Evolutionary conservation across 495 filamentous ascomycete genomes (phyloP), one percentile per base, ranked within the genome.

Genomic region (Aspergillus ellipticus): DNA sequence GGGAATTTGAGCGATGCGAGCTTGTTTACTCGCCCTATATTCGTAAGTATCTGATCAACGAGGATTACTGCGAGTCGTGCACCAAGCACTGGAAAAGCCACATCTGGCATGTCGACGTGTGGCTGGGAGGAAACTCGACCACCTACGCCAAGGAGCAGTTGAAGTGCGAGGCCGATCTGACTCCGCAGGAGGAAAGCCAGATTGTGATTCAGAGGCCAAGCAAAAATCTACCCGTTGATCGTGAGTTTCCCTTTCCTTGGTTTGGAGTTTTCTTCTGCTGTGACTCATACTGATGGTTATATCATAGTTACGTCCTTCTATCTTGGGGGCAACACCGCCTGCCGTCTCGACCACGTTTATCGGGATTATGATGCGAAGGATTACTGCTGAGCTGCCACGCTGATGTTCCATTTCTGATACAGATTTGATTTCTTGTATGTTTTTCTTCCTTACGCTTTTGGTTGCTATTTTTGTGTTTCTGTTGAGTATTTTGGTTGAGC

Each of bases 21-120:
- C 60, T 78, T 37, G 58, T 80, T 55, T 80, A 78, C 50, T 43
- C 65, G 15, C 73, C 72, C 0, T 70, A 72, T 35, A 50, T 76
- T 24, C 68, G 64, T 24, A 79, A 77, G 53, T 77, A 77, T 48
- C 64, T 74, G 15, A 58, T 69, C 0, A 62, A 61, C 33, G 68
- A 74, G 50, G 71, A 71, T 31, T 53, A 62, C 10, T 74, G 71
- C 50, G 66, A 48, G 15, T 37, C 65, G 49, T 74, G 69, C 59
- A 50, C 51, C 47, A 56, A 13, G 1, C 69, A 75, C 54, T 76
- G 66, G 51, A 47, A 59, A 4, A 61, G 48, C 26, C 56, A 62
- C 10, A 57, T 64, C 21, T 68, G 63, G 53, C 73, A 77, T 58
- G 66, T 77, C 31, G 73, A 77, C 56, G 60, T 75, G 31, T 77